A percentile compares a stretch with the other conserved stretches of the same genome.
These are phyloP conservation scores for Paramarasmius palmivorus DNA, from an alignment of 1,284 basidiomycete species.

Conservation along the genomic window DNA sequence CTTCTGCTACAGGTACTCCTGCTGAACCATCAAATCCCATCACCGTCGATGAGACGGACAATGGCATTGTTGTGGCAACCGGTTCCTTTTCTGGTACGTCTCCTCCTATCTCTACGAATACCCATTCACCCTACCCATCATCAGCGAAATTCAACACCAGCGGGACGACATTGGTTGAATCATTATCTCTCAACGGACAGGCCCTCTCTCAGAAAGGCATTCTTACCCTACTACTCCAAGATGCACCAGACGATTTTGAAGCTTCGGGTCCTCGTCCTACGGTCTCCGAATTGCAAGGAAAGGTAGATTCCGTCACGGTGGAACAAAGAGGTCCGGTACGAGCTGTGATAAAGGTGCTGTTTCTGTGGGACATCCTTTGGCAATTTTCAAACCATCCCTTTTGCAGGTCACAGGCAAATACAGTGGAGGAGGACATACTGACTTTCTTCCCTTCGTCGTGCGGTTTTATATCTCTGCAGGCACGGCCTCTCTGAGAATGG, in stretches of 20 bases:
- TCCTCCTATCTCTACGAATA: background rate
- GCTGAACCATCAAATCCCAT: constrained; percentile 36
- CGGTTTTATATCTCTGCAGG: constrained; percentile 41
- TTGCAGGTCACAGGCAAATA: constrained; percentile 40
- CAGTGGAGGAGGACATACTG: constrained; percentile 31
- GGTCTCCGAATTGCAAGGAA: constrained; percentile 29
- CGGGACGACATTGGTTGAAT: constrained; percentile 33
- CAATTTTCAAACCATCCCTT: background rate
- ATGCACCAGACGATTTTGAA: constrained; percentile 34
- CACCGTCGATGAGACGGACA: constrained; percentile 27
- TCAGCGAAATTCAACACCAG: constrained; percentile 35
- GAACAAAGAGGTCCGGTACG: constrained; percentile 44
- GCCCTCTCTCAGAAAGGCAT: constrained; percentile 30
- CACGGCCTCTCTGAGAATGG: constrained; percentile 33
- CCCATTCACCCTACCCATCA: background rate
- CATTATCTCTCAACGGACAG: constrained; percentile 30
- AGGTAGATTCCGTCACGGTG: constrained; percentile 31
- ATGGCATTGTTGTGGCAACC: constrained; percentile 33
- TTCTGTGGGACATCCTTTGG: background rate
- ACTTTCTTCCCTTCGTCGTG: constrained; percentile 39
- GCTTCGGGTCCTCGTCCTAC: constrained; percentile 28
- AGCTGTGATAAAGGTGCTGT: constrained; percentile 37
- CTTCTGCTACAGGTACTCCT: constrained; percentile 27
- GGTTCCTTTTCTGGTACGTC: constrained; percentile 35
- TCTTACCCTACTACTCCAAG: constrained; percentile 36